Base-by-base conservation (phyloP, 139 green algal species). In the Chlorella sp. region DNA sequence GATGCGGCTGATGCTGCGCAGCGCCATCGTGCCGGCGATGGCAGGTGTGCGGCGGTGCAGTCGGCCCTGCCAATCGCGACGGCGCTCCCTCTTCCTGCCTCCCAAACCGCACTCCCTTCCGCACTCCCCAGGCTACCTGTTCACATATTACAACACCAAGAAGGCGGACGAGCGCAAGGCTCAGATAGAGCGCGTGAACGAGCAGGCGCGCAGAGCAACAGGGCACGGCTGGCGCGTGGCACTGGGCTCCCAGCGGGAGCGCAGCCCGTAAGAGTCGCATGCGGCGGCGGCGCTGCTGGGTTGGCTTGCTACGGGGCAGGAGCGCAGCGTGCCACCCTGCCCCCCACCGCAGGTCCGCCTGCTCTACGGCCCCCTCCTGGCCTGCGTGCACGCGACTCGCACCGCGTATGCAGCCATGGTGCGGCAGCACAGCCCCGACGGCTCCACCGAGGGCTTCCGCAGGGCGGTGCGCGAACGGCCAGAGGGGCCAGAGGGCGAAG, bases 321-420 rank as follows among this genome's bases (percentile, higher is more conserved):
- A n/a, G n/a, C n/a, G n/a, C n/a, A n/a, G n/a, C n/a, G n/a, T n/a
- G n/a, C n/a, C 45, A 15, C 11, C 43, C 66, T 66, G 36, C 31
- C 6, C 51, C 23, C n/a, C n/a, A n/a, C 12, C 15, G 45, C 77
- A 91, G 86, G 77, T 93, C 6, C 66, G 71, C 53, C 51, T 88
- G 2, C 87, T 97, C 23, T 96, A 95, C 67, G 93, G 93, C 8
- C 91, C 93, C 1, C 80, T 96, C 76, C 83, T 98, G 67, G 89
- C 93, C 1, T 92, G 86, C 55, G 89, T 97, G 43, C 91, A 90
- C 11, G 90, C 93, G 31, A 92, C 88, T 4, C 87, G 92, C 25
- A 75, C 81, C 0, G 91, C 91, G 0, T 98, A 92, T 70, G 77
- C 89, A 3, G 92, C 90, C n/a, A 95, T 96, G 90, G 77, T 95